Evolutionary conservation across 1,284 basidiomycete species (phyloP).

Genomic region (Ceratobasidium sp.): DNA sequence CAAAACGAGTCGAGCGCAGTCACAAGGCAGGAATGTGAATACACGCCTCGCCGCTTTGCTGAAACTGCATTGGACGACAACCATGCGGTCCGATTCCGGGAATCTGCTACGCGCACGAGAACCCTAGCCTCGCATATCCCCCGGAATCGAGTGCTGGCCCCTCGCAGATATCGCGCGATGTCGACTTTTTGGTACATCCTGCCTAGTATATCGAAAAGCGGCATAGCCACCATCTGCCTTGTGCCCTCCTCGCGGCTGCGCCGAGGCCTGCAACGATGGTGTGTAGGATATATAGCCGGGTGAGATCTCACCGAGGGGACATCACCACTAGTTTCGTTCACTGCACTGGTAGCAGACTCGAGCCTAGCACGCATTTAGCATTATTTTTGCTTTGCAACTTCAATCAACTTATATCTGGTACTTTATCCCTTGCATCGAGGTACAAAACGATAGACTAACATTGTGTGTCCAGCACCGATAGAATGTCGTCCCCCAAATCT

Average conservation of each 20-base stretch:
- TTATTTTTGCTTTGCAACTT: constrained; percentile 7
- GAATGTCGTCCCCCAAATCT: constrained; percentile 10
- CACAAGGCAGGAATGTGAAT: background rate
- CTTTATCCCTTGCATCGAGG: background rate
- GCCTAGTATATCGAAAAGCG: constrained; percentile 2
- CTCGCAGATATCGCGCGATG: constrained; percentile 30
- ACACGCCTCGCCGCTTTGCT: constrained; percentile 2
- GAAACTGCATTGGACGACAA: background rate
- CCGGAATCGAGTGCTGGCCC: constrained; percentile 8
- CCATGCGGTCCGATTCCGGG: constrained; percentile 19
- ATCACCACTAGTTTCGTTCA: constrained; percentile 33
- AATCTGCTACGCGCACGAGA: constrained; percentile 11
- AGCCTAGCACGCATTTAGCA: constrained; percentile 17
- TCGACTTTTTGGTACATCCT: constrained; percentile 7
- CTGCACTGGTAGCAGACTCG: constrained; percentile 27
- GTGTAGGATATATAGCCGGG: background rate
- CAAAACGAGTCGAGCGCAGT: background rate
- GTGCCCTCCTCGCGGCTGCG: constrained; percentile 3
- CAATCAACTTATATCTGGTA: constrained; percentile 13
- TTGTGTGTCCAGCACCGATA: background rate
- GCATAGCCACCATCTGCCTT: constrained; percentile 37
- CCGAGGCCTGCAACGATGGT: constrained; percentile 17
- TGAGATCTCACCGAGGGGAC: constrained; percentile 2
- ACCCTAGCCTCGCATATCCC: constrained; percentile 21
- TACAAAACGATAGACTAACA: constrained; percentile 25